phyloP scores from a whole-genome alignment of 768 basidiomycete genomes.

The Coprinopsis cinerea region DNA sequence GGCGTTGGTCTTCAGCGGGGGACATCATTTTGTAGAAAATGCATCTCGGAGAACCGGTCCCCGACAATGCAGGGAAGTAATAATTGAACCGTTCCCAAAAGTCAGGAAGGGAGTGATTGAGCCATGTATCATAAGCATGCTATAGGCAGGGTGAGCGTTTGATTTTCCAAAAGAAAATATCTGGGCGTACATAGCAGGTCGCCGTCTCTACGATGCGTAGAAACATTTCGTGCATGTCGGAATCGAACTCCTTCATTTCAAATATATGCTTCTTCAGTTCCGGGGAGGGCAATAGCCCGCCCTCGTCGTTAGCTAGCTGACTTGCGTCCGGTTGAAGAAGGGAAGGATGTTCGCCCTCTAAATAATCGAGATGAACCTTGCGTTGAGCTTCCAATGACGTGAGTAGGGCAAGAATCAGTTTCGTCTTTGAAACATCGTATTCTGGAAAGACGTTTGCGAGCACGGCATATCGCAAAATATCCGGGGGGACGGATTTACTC shows the following conservation, averaged over 20 bases:
- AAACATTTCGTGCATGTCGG: neutral
- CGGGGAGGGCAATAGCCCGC: neutral
- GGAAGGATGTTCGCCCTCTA: neutral
- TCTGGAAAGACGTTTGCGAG: neutral
- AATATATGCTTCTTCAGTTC: neutral
- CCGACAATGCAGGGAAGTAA: slow-evolving; percentile 29
- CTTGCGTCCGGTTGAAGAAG: neutral
- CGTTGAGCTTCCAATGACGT: neutral
- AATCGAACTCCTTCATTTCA: neutral
- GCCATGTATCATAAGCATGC: slow-evolving; percentile 6
- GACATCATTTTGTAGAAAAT: slow-evolving; percentile 24
- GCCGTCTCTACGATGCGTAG: neutral
- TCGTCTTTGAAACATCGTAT: neutral
- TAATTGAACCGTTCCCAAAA: slow-evolving; percentile 35
- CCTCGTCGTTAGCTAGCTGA: neutral
- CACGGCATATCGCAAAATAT: neutral
- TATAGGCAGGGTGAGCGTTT: neutral
- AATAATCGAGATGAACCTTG: neutral
- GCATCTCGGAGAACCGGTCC: slow-evolving; percentile 15
- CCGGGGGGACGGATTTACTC: neutral
- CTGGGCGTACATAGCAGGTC: neutral
- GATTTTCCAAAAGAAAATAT: neutral
- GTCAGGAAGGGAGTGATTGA: slow-evolving; percentile 21
- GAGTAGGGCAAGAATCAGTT: neutral
- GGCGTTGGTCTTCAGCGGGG: slow-evolving; percentile 17